Evolutionary conservation across 371 early-diverging fungal genomes (phyloP).

Genomic region (Lichtheimia hyalospora): DNA sequence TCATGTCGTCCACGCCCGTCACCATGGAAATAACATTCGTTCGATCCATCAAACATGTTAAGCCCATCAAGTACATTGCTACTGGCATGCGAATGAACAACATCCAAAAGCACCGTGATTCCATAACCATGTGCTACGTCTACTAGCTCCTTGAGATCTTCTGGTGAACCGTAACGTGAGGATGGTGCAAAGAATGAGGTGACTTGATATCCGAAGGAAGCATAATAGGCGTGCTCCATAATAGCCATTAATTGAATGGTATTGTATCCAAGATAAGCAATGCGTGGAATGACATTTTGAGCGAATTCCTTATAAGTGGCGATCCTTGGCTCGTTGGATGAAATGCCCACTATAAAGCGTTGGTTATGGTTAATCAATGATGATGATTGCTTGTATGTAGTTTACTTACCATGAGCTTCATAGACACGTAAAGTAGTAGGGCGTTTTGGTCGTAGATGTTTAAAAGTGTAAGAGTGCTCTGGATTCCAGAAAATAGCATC

Average conservation of each 20-base stretch:
- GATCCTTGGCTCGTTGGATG: conserved; percentile 79
- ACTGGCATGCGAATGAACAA: conserved; percentile 97
- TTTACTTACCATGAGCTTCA: conserved; percentile 79
- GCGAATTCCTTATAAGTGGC: conserved; percentile 89
- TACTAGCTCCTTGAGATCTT: conserved; percentile 84
- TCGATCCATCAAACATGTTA: conserved; percentile 94
- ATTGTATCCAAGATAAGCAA: conserved; percentile 90
- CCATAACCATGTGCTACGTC: conserved; percentile 94
- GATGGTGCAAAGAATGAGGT: conserved; percentile 93
- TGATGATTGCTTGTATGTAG: no score
- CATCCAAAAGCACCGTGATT: conserved; percentile 87
- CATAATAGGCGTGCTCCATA: conserved; percentile 99
- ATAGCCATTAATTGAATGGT: conserved; percentile 96
- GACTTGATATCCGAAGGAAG: conserved; percentile 96
- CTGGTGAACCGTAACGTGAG: conserved; percentile 90
- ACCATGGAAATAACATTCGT: conserved; percentile 94
- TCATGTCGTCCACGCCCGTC: conserved; percentile 87
- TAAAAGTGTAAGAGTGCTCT: conserved; percentile 67
- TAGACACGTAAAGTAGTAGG: conserved; percentile 80
- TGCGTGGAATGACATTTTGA: conserved; percentile 82
- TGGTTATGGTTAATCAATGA: no score
- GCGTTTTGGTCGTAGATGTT: conserved; percentile 66
- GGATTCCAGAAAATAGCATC: conserved; percentile 96
- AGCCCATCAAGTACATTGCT: conserved; percentile 94
- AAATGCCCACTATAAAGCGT: conserved; percentile 79